Base-by-base conservation (phyloP, 2,329 filamentous ascomycete species). In the Talaromyces sp. region DNA sequence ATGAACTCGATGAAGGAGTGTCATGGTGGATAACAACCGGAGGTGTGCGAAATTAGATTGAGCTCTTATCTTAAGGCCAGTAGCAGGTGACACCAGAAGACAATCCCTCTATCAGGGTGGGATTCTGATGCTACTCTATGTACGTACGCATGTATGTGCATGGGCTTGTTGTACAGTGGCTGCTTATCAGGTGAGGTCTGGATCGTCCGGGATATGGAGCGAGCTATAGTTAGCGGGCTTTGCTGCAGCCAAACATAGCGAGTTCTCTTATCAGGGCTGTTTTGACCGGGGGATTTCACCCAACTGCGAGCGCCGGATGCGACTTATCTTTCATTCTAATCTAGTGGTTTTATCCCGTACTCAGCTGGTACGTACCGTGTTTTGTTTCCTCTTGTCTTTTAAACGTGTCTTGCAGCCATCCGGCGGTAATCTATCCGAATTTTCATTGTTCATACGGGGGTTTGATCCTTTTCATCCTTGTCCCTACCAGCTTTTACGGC, bases 241-340 rank as follows among this genome's bases (percentile, higher is more conserved):
- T 35, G 46, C 18, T 23, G 33, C 50, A 54, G 50, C 50, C 50
- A 54, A 35, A 37, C 50, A 54, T 11, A 18, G 31, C 6, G 31
- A 23, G 31, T 54, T 35, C 37, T 54, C 50, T 54, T 54, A 54
- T 54, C 50, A 23, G 50, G 31, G 50, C 50, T 37, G 7, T 35
- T 54, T 21, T 21, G 11, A 14, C n/a, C 28, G n/a, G 11, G n/a
- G 48, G 50, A 54, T 54, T n/a, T 11, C 16, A 23, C 31, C 28
- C 18, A 54, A 54, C 28, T 33, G 9, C 50, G 5, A 14, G 31
- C 46, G 16, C 46, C 46, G 46, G 31, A 31, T n/a, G 14, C 8
- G 44, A 48, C 23, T 48, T 16, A 28, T 28, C 6, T 28, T 0
- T 35, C 21, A 35, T 35, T 54, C 21, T 9, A 14, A 35, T 54